Evolutionary conservation across 495 filamentous ascomycete genomes (phyloP), one percentile per base, ranked within the genome.

Genomic region (Penicillium goetzii): DNA sequence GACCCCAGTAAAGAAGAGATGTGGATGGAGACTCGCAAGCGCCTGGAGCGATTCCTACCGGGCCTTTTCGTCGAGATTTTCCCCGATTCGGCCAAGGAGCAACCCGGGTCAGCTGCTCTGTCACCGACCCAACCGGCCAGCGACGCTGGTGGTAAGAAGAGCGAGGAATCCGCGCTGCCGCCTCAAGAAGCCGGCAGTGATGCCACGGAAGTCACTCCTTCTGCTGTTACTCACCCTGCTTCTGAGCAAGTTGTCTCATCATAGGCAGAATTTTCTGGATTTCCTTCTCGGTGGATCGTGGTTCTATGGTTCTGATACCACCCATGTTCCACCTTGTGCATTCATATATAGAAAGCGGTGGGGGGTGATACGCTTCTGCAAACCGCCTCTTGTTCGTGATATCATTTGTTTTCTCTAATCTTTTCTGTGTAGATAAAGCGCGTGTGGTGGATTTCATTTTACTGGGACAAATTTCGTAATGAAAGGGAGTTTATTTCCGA

Each of bases 11-110:
- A 79, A 56, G 76, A 72, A 65, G 72, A 71, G 79, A 85, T 81
- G 19, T 90, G 85, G 76, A 73, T 76, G 10, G 82, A 82, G 41
- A 98, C 95, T 11, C 93, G 91, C 86, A 93, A 91, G 73, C 82
- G 93, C 54, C 84, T 99, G 43, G 92, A 97, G 49, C 81, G 95
- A 28, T 98, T 98, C 80, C 74, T 98, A 60, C 95, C 96, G 0
- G 85, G 89, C 62, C 76, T 99, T 59, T 82, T 84, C 57, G 61
- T 63, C 12, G 81, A 83, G 65, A 75, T 84, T 58, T 85, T 85
- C 68, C 82, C 82, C 3, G 72, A 78, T 30, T 40, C 62, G 4
- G 54, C 62, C 26, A 66, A 76, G 47, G 71, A 69, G 38, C 62
- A 56, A 8, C 63, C 71, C 19, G 56, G 47, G 14, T 69, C 74